A percentile compares a stretch with the other conserved stretches of the same genome.
phyloP scores from a whole-genome alignment of 1,284 basidiomycete genomes.

The Chalciporus sp. region DNA sequence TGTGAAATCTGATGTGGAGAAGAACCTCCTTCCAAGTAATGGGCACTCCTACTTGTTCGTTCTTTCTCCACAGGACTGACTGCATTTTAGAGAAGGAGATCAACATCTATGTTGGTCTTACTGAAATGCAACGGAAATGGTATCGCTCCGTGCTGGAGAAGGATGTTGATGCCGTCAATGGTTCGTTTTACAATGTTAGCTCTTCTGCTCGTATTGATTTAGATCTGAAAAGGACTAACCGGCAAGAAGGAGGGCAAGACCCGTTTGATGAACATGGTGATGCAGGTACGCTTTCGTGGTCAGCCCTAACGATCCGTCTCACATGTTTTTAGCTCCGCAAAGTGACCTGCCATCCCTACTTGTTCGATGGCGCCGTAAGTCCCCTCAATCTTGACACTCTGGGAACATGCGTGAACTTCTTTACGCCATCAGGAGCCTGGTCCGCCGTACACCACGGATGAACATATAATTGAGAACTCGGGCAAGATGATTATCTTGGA shows the following conservation, averaged over 20 bases:
- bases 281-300: slow-evolving; percentile 73
- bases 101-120: slow-evolving; percentile 97
- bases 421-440: slow-evolving; percentile 76
- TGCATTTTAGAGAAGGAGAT: slow-evolving; percentile 87
- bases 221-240: slow-evolving; percentile 59
- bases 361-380: slow-evolving; percentile 83
- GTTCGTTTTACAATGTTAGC: slow-evolving; percentile 39
- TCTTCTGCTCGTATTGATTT: background rate
- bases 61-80: background rate
- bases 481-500: slow-evolving; percentile 99
- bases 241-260: slow-evolving; percentile 99
- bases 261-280: slow-evolving; percentile 97
- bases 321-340: slow-evolving; percentile 57
- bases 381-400: background rate
- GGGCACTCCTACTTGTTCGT: slow-evolving; percentile 28
- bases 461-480: slow-evolving; percentile 92
- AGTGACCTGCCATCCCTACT: slow-evolving; percentile 83
- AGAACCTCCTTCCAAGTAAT: slow-evolving; percentile 87
- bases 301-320: background rate
- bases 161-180: slow-evolving; percentile 98
- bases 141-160: slow-evolving; percentile 96
- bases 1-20: slow-evolving; percentile 98
- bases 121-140: slow-evolving; percentile 99
- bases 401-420: background rate
- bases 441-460: slow-evolving; percentile 97